These are phyloP conservation scores for Parietichytrium sp. DNA, from an alignment of 108 stramenopile genomes.

Conservation along the genomic window DNA sequence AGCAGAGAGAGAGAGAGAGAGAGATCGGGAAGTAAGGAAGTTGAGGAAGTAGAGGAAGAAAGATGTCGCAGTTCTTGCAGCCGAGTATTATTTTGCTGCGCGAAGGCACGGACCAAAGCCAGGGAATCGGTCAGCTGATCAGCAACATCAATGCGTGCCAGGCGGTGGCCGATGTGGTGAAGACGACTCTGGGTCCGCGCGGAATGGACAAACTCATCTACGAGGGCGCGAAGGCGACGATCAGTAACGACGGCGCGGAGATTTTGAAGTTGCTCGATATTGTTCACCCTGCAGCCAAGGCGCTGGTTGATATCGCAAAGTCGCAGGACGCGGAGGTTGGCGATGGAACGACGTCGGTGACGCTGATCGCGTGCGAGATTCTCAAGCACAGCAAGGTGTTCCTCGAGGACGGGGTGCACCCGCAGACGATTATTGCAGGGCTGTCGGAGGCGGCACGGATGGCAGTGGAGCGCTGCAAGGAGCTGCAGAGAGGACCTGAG, in stretches of 20 bases:
- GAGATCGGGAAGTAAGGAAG: too few species aligned
- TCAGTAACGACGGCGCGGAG: constrained; percentile 97
- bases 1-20: too few species aligned
- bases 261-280: constrained; percentile 96
- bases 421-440: constrained; percentile 78
- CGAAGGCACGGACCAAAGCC: constrained; percentile 95
- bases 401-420: constrained; percentile 97
- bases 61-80: constrained; percentile 49
- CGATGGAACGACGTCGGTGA: constrained; percentile 96
- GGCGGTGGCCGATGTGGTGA: constrained; percentile 89
- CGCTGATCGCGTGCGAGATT: constrained; percentile 88
- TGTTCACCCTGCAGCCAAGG: constrained; percentile 96
- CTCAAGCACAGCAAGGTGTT: constrained; percentile 89
- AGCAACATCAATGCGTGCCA: constrained; percentile 98
- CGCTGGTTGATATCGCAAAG: constrained; percentile 94
- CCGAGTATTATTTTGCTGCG: constrained; percentile 93
- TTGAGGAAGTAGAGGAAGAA: too few species aligned
- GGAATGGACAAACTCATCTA: constrained; percentile 99
- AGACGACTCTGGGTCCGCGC: constrained; percentile 95
- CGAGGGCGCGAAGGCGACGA: constrained; percentile 80
- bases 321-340: constrained; percentile 91
- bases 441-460: constrained; percentile 70
- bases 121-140: constrained; percentile 96
- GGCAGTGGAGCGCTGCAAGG: constrained; percentile 73
- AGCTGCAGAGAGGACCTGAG: too few species aligned